These are phyloP conservation scores for Plantago elongata DNA, from an alignment of 257 asterid genomes.

Conservation along the genomic window DNA sequence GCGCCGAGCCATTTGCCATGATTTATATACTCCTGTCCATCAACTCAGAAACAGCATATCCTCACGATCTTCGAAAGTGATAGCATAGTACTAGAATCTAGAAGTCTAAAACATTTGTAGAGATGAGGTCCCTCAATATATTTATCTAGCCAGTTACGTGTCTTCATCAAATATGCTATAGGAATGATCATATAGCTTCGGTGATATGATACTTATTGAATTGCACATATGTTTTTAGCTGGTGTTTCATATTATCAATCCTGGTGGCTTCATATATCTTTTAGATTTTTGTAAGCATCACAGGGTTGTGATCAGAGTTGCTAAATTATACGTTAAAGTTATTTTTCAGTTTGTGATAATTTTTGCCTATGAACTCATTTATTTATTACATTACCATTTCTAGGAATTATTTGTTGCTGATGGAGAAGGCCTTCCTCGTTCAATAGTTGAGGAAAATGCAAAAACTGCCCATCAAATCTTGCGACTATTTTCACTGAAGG, in stretches of 20 bases:
- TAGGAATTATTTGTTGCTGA: slow-evolving; percentile 96
- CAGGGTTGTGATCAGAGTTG: slow-evolving; percentile 3
- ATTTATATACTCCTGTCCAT: neutral
- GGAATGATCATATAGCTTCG: neutral
- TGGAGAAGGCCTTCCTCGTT: slow-evolving; percentile 97
- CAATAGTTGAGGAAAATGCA: slow-evolving; percentile 76
- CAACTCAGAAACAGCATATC: neutral
- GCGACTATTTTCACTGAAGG: slow-evolving; percentile 73
- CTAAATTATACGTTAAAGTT: neutral
- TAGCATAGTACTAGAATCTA: neutral
- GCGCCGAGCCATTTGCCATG: neutral
- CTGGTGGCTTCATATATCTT: neutral
- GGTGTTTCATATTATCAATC: neutral
- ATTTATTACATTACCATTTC: slow-evolving; percentile 18
- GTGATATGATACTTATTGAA: neutral
- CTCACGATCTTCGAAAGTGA: slow-evolving; percentile 1
- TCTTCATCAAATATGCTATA: neutral
- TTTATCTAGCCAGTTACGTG: neutral
- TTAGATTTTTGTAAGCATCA: neutral
- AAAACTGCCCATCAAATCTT: slow-evolving; percentile 67
- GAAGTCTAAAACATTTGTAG: slow-evolving; percentile 1
- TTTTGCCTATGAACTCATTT: slow-evolving; percentile 6
- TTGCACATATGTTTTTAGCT: neutral
- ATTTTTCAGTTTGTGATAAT: neutral
- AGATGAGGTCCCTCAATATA: neutral